Evolutionary conservation across 108 stramenopile genomes (phyloP).

Genomic region (Skeletonema costatum): DNA sequence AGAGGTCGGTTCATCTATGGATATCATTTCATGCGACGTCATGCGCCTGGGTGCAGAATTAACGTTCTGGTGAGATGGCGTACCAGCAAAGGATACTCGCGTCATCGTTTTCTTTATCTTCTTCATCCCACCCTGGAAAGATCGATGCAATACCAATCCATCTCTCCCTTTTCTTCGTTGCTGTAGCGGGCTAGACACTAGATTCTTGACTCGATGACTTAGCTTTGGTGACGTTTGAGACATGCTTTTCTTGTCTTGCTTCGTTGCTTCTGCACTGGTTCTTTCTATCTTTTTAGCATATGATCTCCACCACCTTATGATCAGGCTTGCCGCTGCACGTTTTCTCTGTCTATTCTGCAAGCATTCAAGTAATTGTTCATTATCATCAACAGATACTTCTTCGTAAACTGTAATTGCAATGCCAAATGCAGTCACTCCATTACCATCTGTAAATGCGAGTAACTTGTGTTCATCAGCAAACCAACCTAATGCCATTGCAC

Average conservation of each 20-base stretch:
- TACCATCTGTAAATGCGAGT: constrained; percentile 28
- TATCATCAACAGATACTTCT: neutral
- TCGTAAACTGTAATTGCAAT: constrained; percentile 25
- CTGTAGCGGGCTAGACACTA: neutral
- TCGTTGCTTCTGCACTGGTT: neutral
- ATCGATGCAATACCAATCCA: neutral
- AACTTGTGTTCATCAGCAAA: constrained; percentile 12
- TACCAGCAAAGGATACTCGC: neutral
- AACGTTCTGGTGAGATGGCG: no score
- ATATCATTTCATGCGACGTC: no score
- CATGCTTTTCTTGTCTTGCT: neutral
- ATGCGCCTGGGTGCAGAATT: no score
- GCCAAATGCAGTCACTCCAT: constrained; percentile 12
- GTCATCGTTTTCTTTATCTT: neutral
- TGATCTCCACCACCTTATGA: neutral
- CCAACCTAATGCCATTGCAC: neutral
- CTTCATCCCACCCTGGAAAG: neutral
- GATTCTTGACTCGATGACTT: neutral
- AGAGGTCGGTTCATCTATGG: no score
- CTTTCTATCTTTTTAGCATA: neutral
- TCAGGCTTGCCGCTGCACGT: neutral
- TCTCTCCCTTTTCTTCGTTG: neutral
- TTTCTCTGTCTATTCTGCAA: neutral
- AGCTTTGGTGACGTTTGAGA: neutral
- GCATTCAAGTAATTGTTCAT: neutral